Evolutionary conservation across 2,329 filamentous ascomycete species (phyloP), one percentile per base, ranked within the genome.

Genomic region (Colletotrichum sp.): DNA sequence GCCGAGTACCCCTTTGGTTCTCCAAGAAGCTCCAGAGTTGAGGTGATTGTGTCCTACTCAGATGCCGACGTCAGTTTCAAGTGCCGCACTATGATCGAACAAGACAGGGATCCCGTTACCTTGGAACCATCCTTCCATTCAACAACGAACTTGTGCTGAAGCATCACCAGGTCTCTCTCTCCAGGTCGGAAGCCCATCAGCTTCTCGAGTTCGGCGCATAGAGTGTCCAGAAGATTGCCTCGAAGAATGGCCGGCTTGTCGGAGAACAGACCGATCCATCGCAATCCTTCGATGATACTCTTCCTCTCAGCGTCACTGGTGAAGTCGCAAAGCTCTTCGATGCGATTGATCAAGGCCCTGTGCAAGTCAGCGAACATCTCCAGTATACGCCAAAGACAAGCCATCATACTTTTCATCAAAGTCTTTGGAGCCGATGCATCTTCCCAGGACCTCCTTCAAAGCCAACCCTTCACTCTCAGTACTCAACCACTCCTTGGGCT

Each of bases 391-490:
- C 4, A 24, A 36, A 32, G 10, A 2, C 30, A 24, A 36, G 7
- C 13, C 26, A 60, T 28, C 57, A 32, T 21, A 63, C 64, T 94
- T 91, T 90, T 96, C 96, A 85, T 93, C 91, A 67, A 89, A 86
- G 81, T 98, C 94, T 71, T 95, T 92, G 84, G 90, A 92, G 76
- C 91, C 86, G 52, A 98, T 95, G 92, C 78, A 87, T 89, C 63
- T 90, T 88, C 13, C 93, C 94, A 18, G 88, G 83, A 30, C 95
- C 92, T 67, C 92, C 92, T 71, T 98, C 84, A 78, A 98, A 91
- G 86, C 94, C 91, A 82, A 93, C 87, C 36, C 95, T 95, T 36
- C 94, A 95, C 78, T 98, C 94, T 84, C 94, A 95, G 96, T 96
- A 98, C 72, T 93, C 82, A 71, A 93, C 90, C 72, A 74, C 1